Base-by-base conservation (phyloP, 1,284 basidiomycete species). In the Macrocystidia cucumis region DNA sequence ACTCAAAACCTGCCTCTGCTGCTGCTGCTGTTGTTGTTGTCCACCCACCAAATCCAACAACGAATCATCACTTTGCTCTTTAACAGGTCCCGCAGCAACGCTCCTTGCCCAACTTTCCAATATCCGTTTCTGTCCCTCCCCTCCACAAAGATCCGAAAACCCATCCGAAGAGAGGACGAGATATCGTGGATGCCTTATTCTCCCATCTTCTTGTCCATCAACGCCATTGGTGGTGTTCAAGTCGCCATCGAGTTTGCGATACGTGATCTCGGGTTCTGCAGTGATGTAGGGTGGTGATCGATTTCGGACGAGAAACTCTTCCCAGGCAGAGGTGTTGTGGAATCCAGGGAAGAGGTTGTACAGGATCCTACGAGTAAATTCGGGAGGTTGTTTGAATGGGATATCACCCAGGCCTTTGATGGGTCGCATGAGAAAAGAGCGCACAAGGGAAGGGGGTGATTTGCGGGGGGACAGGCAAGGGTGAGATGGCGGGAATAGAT, bases 341-440 rank as follows among this genome's bases (percentile, higher is more conserved):
- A 76, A 71, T 8, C 78, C 79, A 3, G 76, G 75, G 41, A 69
- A 66, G 17, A 80, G 62, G 45, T 80, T 79, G 49, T 79, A 78
- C 9, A 83, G 56, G 19, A 83, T 71, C 9, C 75, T 70, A 16
- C 75, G 63, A n/a, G 76, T 80, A 52, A 81, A 82, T 28, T 64
- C 63, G 14, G 78, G 72, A 6, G 78, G 78, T 41, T 82, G 76
- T 50, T 83, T 83, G 61, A 83, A 83, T 11, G 75, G 74, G 29
- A 72, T 70, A 44, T 83, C 78, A 13, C 78, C 80, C 35, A 83
- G 63, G 54, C 76, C 80, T 81, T 43, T 30, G 11, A 30, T 4
- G 3, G 5, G 3, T 14, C n/a, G n/a, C 5, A 30, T 11, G 12
- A 3, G 11, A 3, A 5, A 30, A 5, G 19, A 16, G 5, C n/a